These are phyloP conservation scores for Neofusicoccum cordaticola DNA, from an alignment of 2,329 filamentous ascomycete genomes.

Conservation along the genomic window DNA sequence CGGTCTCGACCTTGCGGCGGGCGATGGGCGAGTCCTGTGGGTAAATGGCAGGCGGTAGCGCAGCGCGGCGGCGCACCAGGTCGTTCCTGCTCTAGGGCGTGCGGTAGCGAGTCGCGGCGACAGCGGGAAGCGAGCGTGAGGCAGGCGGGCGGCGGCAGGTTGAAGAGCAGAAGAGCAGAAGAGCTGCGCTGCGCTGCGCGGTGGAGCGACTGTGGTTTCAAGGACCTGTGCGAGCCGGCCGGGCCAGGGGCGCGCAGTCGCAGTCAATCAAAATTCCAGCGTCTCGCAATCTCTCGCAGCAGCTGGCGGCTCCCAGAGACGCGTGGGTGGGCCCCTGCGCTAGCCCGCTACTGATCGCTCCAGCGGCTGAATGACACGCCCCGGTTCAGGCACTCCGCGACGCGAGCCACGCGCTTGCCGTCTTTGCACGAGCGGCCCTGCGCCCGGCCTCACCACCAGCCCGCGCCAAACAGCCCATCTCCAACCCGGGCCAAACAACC, in stretches of 20 bases:
- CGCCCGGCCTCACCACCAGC: neutral
- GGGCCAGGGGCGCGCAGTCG: neutral
- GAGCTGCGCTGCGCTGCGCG: no score
- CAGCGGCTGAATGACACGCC: conserved; percentile 2
- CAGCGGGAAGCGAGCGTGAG: neutral
- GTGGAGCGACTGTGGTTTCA: neutral
- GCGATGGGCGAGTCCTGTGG: neutral
- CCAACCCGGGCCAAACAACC: neutral
- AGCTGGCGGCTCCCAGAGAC: neutral
- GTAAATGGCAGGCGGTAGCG: neutral
- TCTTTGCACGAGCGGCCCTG: neutral
- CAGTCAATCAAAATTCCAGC: conserved; percentile 7
- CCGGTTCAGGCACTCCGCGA: neutral
- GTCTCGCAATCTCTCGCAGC: conserved; percentile 9
- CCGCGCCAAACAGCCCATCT: no score
- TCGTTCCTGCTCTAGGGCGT: neutral
- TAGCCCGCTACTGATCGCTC: conserved; percentile 11
- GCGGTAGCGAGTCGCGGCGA: neutral
- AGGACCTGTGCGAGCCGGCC: conserved; percentile 2
- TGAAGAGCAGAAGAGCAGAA: neutral
- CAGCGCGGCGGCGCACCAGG: neutral
- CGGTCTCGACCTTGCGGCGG: neutral
- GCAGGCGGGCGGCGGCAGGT: neutral
- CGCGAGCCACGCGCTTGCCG: neutral
- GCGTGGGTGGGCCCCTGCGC: neutral